These are phyloP conservation scores for Geosiphon pyriformis DNA, from an alignment of 192 early-diverging fungal genomes.

Conservation along the genomic window DNA sequence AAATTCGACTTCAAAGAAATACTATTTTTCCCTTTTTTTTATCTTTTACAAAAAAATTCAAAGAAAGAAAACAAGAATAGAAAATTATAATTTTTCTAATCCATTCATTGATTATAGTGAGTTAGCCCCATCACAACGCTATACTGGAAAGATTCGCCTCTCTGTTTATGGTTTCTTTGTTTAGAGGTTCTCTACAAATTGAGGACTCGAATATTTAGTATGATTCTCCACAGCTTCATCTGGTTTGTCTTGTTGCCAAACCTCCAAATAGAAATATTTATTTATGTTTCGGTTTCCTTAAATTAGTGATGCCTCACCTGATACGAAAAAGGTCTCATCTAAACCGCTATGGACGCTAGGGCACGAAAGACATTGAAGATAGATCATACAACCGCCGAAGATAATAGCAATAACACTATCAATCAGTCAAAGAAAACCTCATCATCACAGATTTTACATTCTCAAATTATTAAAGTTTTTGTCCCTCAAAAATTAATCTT, in stretches of 20 bases:
- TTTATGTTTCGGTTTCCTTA: neutral
- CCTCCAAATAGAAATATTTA: neutral
- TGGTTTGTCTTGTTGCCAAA: neutral
- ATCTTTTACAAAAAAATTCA: too few species aligned
- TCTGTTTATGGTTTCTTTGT: constrained; percentile 47
- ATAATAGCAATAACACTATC: constrained; percentile 10
- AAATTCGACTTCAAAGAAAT: too few species aligned
- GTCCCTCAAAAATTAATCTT: too few species aligned
- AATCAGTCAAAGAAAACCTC: constrained; percentile 20
- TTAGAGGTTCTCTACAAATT: constrained; percentile 40
- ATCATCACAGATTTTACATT: constrained; percentile 8
- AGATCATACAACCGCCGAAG: neutral
- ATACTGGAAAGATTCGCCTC: constrained; percentile 32
- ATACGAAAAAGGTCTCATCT: neutral
- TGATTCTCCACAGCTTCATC: neutral
- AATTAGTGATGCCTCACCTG: neutral
- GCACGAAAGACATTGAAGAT: constrained; percentile 3
- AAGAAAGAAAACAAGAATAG: constrained; percentile 7
- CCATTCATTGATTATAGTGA: constrained; percentile 59
- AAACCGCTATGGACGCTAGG: neutral
- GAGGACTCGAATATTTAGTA: constrained; percentile 30
- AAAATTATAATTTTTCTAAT: constrained; percentile 49
- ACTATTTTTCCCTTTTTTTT: too few species aligned
- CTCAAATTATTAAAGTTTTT: too few species aligned
- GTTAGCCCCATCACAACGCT: constrained; percentile 36